Percentiles rank a stretch among this genome's conserved stretches.
Evolutionary conservation across 768 basidiomycete genomes (phyloP).

Genomic region (Podaxis sp.): DNA sequence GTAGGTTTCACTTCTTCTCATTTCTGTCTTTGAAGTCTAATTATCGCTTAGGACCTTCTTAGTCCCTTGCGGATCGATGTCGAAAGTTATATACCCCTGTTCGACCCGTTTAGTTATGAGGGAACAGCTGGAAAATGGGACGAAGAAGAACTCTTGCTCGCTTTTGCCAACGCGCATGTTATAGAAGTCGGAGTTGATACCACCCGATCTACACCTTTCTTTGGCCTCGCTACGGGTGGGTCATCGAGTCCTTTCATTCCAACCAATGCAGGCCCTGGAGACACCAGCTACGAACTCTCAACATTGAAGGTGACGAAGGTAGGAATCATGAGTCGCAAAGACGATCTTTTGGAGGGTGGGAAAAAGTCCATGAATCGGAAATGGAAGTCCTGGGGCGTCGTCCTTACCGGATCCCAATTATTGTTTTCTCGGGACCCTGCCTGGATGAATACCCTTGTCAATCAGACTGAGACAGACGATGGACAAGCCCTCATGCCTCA

Average conservation of each 20-base stretch:
- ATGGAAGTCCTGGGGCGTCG: constrained; percentile 84
- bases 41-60: constrained; percentile 52
- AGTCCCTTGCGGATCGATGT: constrained; percentile 69
- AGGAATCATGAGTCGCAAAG: constrained; percentile 79
- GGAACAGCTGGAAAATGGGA: constrained; percentile 69
- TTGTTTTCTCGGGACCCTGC: constrained; percentile 81
- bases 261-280: neutral
- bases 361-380: constrained; percentile 76
- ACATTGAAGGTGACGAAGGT: constrained; percentile 75
- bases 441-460: constrained; percentile 34
- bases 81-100: constrained; percentile 49
- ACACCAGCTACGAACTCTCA: constrained; percentile 27
- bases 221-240: constrained; percentile 32
- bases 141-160: constrained; percentile 58
- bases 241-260: constrained; percentile 5
- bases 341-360: constrained; percentile 73
- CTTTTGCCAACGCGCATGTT: constrained; percentile 58
- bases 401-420: constrained; percentile 88
- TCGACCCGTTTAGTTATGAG: constrained; percentile 66
- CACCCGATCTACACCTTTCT: constrained; percentile 33
- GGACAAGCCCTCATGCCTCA: constrained; percentile 36
- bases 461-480: constrained; percentile 22
- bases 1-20: constrained; percentile 37
- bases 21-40: constrained; percentile 6
- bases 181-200: constrained; percentile 53